Evolutionary conservation across 1,139 yeast genomes (phyloP).

Genomic region (Saccharomyces pastorianus): DNA sequence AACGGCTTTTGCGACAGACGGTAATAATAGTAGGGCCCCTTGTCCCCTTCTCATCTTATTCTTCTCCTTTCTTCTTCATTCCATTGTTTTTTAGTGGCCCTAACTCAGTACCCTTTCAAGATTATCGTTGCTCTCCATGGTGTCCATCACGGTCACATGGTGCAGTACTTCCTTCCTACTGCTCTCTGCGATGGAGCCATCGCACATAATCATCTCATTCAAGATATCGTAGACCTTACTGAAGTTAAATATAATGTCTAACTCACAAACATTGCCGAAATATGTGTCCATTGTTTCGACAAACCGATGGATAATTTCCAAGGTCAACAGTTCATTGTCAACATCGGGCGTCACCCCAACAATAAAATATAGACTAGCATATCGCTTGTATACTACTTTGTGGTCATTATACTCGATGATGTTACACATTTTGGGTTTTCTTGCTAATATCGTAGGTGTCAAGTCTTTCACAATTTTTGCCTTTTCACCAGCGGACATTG

Average conservation of each 20-base stretch:
- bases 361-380: conserved; percentile 85
- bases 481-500: conserved; percentile 76
- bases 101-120: conserved; percentile 38
- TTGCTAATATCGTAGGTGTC: conserved; percentile 71
- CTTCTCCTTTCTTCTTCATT: background rate
- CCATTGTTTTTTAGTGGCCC: background rate
- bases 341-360: conserved; percentile 62
- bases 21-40: background rate
- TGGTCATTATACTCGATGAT: conserved; percentile 84
- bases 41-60: background rate
- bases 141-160: conserved; percentile 73
- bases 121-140: conserved; percentile 58
- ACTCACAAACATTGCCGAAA: conserved; percentile 92
- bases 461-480: conserved; percentile 76
- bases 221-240: conserved; percentile 86
- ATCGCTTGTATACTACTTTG: conserved; percentile 82
- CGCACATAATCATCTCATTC: conserved; percentile 75
- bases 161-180: conserved; percentile 72
- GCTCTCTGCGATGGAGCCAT: conserved; percentile 80
- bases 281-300: conserved; percentile 96
- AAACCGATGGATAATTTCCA: conserved; percentile 84
- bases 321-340: conserved; percentile 74
- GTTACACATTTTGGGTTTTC: conserved; percentile 94
- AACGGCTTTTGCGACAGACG: background rate
- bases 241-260: conserved; percentile 90